Evolutionary conservation across 352 stramenopile species (phyloP), one percentile per base, ranked within the genome.

Genomic region (Phytopythium litorale): DNA sequence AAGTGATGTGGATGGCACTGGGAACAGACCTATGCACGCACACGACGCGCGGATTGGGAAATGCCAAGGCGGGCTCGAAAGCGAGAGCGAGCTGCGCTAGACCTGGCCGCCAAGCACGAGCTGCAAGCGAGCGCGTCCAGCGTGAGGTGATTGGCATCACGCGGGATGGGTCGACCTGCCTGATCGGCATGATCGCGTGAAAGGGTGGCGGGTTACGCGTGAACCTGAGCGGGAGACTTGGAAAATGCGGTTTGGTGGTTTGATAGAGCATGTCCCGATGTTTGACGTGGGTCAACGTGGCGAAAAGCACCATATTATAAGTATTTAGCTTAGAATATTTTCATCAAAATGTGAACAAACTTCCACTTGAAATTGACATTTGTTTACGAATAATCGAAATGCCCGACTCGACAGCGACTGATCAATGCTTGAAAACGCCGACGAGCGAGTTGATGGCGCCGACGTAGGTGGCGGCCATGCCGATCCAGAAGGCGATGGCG

Each of bases 101-200:
- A 3, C 25, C 25, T 1, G 25, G 25, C 25, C 1, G 25, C 25
- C 25, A 28, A 28, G 25, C 25, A 28, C 25, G 13, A 15, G n/a
- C 18, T 45, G 38, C 15, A 45, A 38, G 38, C 38, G n/a, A 45
- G 38, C 38, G 38, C 38, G n/a, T 43, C 37, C 37, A 19, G 37
- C 37, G 25, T 28, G 18, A 43, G 13, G 9, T 45, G 38, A 45
- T 48, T 23, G 35, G 21, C 25, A 7, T 42, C 23, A 16, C 38
- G 50, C 3, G 28, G 51, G 52, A 53, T 23, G 25, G 37, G 63
- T 33, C 51, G 9, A 28, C 30, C 33, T 46, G 18, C 42, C 30
- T 60, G 38, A 50, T 28, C 1, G 25, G 3, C 25, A 42, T 62
- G 64, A 74, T 74, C 59, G 51, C 67, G 67, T 74, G 67, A 74